These are phyloP conservation scores for Silybum marianum DNA, from an alignment of 129 eudicot species.

Conservation along the genomic window DNA sequence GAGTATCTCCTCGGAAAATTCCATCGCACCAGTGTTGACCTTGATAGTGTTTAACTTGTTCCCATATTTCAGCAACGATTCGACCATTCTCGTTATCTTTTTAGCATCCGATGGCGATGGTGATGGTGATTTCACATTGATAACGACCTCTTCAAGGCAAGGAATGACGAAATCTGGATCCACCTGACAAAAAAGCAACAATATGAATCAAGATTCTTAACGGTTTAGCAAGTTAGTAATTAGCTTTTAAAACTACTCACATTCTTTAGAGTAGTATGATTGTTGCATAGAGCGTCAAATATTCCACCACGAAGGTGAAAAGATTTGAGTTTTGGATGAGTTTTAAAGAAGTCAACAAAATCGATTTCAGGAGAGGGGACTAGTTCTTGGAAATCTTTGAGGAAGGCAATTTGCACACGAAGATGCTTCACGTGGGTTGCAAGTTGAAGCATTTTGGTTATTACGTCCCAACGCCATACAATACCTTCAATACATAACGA, in stretches of 20 bases:
- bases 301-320: slow-evolving; percentile 86
- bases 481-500: slow-evolving; percentile 73
- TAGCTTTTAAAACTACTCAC: slow-evolving; percentile 38
- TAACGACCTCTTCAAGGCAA: slow-evolving; percentile 64
- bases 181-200: slow-evolving; percentile 48
- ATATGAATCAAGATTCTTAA: slow-evolving; percentile 1
- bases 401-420: slow-evolving; percentile 87
- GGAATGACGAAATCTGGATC: slow-evolving; percentile 69
- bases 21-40: slow-evolving; percentile 17
- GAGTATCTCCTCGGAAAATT: slow-evolving; percentile 51
- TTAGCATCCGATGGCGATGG: slow-evolving; percentile 63
- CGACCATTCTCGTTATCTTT: slow-evolving; percentile 84
- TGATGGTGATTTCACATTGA: slow-evolving; percentile 57
- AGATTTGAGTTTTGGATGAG: no score
- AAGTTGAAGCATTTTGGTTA: slow-evolving; percentile 74
- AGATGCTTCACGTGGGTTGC: slow-evolving; percentile 84
- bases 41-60: slow-evolving; percentile 67
- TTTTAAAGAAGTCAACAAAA: no score
- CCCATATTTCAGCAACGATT: slow-evolving; percentile 66
- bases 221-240: neutral
- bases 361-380: no score
- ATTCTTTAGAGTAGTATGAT: slow-evolving; percentile 71
- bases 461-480: slow-evolving; percentile 84
- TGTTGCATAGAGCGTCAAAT: slow-evolving; percentile 86
- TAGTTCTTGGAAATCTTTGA: no score